These are phyloP conservation scores for Dissophora globulifera DNA, from an alignment of 192 early-diverging fungal species.

Conservation along the genomic window DNA sequence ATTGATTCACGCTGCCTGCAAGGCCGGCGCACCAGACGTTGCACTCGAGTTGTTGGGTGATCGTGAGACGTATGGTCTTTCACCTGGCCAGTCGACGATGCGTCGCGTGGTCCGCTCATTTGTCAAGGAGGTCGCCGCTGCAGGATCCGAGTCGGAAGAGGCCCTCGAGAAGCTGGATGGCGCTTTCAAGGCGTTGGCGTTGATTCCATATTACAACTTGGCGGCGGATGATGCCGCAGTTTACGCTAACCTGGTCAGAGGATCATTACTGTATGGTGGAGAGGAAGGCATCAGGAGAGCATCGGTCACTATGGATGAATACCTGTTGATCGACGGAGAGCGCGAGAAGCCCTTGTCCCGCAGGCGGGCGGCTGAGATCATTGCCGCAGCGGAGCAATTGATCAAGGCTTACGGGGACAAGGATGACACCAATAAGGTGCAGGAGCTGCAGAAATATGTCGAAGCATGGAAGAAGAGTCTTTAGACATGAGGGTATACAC, in stretches of 20 bases:
- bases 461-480: slow-evolving; percentile 38
- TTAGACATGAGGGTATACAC: slow-evolving; percentile 3
- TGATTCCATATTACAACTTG: slow-evolving; percentile 50
- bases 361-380: slow-evolving; percentile 34
- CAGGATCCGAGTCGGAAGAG: slow-evolving; percentile 18
- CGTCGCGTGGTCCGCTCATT: slow-evolving; percentile 41
- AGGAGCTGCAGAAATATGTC: slow-evolving; percentile 19
- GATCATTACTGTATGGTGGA: slow-evolving; percentile 36
- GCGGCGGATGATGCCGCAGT: slow-evolving; percentile 36
- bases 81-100: slow-evolving; percentile 33
- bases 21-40: slow-evolving; percentile 29
- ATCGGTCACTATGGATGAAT: slow-evolving; percentile 43
- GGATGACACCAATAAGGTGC: slow-evolving; percentile 25
- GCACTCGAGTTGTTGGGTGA: slow-evolving; percentile 46
- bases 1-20: slow-evolving; percentile 29
- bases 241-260: slow-evolving; percentile 36
- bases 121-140: slow-evolving; percentile 24
- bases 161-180: slow-evolving; percentile 38
- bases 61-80: slow-evolving; percentile 27
- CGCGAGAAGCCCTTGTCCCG: slow-evolving; percentile 34
- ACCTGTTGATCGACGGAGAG: slow-evolving; percentile 46
- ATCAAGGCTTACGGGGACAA: slow-evolving; percentile 25
- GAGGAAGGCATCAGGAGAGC: slow-evolving; percentile 50
- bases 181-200: slow-evolving; percentile 45
- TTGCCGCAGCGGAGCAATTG: slow-evolving; percentile 35